A percentile compares a stretch with the other conserved stretches of the same genome.
Evolutionary conservation across 495 filamentous ascomycete genomes (phyloP).

Genomic region (Penicillium goetzii): DNA sequence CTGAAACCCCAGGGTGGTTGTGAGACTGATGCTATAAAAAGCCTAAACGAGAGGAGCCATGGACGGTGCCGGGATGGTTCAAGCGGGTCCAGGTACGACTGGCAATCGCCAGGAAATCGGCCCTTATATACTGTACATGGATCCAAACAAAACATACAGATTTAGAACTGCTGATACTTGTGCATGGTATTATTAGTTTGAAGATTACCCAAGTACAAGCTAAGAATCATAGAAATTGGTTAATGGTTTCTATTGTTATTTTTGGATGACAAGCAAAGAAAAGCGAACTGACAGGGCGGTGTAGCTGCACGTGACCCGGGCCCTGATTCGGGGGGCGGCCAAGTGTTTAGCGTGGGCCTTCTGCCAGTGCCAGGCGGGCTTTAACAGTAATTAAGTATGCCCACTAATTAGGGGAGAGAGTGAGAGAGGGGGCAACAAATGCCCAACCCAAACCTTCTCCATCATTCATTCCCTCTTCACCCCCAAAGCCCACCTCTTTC

Average conservation of each 20-base stretch:
- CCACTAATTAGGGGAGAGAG: slow-evolving; percentile 10
- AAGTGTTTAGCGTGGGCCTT: background rate
- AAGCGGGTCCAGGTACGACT: slow-evolving; percentile 1
- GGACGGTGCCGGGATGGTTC: slow-evolving; percentile 10
- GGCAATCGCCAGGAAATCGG: background rate
- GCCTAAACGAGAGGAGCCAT: slow-evolving; percentile 13
- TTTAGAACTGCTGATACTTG: background rate
- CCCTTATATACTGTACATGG: background rate
- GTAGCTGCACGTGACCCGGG: slow-evolving; percentile 22
- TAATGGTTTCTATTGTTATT: no score
- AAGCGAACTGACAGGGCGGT: slow-evolving; percentile 4
- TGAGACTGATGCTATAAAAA: slow-evolving; percentile 18
- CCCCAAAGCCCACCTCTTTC: slow-evolving; percentile 30
- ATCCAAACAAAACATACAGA: background rate
- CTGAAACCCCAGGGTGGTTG: background rate
- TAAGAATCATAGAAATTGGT: no score
- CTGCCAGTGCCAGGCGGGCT: no score
- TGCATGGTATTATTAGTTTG: background rate
- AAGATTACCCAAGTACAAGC: no score
- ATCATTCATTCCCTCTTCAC: slow-evolving; percentile 24
- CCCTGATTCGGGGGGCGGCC: background rate
- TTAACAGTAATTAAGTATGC: background rate
- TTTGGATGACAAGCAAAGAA: background rate
- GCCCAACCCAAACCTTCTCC: slow-evolving; percentile 27
- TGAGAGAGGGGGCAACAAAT: slow-evolving; percentile 25